Conservation (phyloP, 768 basidiomycete species). For the Serendipita sp. region DNA sequence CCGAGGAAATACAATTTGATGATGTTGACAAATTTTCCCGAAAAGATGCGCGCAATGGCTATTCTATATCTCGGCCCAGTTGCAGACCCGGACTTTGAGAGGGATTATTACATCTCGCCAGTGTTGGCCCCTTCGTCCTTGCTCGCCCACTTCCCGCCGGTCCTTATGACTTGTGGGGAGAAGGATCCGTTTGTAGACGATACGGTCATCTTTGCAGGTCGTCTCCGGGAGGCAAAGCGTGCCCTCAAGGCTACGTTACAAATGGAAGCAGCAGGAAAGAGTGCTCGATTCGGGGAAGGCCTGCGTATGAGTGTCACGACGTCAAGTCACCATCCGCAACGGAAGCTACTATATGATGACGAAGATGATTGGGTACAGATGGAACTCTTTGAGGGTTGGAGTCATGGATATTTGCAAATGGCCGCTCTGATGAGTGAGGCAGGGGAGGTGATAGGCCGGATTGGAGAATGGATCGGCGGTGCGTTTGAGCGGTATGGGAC, state of each 20-base stretch:
- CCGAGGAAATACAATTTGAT: background rate
- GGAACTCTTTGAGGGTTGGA: conserved; percentile 90
- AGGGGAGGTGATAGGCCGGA: conserved; percentile 55
- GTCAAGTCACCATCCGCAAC: conserved; percentile 19
- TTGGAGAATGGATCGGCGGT: conserved; percentile 84
- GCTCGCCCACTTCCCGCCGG: conserved; percentile 84
- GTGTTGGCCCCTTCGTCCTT: conserved; percentile 72
- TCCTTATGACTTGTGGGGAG: conserved; percentile 90
- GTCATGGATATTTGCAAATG: conserved; percentile 96
- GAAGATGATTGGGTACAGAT: conserved; percentile 94
- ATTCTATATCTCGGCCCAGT: conserved; percentile 91
- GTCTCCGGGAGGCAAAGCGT: conserved; percentile 87
- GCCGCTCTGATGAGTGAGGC: conserved; percentile 70
- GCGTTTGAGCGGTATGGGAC: conserved; percentile 32
- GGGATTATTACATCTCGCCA: conserved; percentile 92
- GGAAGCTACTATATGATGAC: conserved; percentile 32
- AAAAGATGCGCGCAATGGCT: conserved; percentile 98
- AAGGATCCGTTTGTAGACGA: conserved; percentile 95
- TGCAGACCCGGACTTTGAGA: conserved; percentile 83
- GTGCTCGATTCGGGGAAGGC: conserved; percentile 44
- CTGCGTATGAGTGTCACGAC: conserved; percentile 37
- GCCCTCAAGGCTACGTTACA: conserved; percentile 62
- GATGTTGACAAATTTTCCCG: conserved; percentile 5
- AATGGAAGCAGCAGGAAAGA: conserved; percentile 40
- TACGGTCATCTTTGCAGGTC: conserved; percentile 90